Conservation (phyloP, 169 alveolate species). For the Plasmodium chabaudi region DNA sequence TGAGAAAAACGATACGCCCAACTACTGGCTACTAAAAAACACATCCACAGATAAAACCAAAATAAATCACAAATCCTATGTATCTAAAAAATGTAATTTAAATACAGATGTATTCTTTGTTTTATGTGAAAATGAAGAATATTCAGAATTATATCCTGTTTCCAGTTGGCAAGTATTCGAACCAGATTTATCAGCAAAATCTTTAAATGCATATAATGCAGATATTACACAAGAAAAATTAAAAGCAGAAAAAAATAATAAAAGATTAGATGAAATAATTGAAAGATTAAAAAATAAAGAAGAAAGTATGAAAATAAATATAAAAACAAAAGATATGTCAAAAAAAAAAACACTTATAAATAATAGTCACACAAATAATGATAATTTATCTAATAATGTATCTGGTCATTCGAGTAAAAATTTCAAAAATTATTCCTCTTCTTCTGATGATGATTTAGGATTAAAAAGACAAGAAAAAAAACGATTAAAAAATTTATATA, state of each 20-base stretch:
- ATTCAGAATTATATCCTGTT: constrained; percentile 71
- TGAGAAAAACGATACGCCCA: constrained; percentile 24
- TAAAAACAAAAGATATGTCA: constrained; percentile 24
- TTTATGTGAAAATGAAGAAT: constrained; percentile 67
- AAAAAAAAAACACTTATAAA: constrained; percentile 18
- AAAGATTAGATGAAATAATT: constrained; percentile 70
- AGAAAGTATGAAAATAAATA: constrained; percentile 37
- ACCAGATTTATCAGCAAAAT: constrained; percentile 60
- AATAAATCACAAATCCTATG: constrained; percentile 42
- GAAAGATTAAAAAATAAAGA: constrained; percentile 71
- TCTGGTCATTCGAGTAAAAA: neutral
- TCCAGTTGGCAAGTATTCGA: constrained; percentile 76
- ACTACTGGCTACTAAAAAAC: constrained; percentile 70
- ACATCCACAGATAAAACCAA: constrained; percentile 30
- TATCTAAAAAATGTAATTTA: constrained; percentile 74
- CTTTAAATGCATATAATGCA: constrained; percentile 27
- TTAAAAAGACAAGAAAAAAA: constrained; percentile 76
- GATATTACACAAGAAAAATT: constrained; percentile 42
- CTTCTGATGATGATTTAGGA: constrained; percentile 72
- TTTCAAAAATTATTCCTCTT: too few species aligned
- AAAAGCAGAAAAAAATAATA: constrained; percentile 31
- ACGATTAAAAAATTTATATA: constrained; percentile 56
- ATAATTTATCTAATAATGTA: constrained; percentile 6
- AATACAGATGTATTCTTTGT: constrained; percentile 71
- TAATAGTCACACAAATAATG: constrained; percentile 11